Percentiles rank a stretch among this genome's conserved stretches.
These are phyloP conservation scores for Alisma plantagoaquatica DNA, from an alignment of 106 monocot genomes.

Conservation along the genomic window DNA sequence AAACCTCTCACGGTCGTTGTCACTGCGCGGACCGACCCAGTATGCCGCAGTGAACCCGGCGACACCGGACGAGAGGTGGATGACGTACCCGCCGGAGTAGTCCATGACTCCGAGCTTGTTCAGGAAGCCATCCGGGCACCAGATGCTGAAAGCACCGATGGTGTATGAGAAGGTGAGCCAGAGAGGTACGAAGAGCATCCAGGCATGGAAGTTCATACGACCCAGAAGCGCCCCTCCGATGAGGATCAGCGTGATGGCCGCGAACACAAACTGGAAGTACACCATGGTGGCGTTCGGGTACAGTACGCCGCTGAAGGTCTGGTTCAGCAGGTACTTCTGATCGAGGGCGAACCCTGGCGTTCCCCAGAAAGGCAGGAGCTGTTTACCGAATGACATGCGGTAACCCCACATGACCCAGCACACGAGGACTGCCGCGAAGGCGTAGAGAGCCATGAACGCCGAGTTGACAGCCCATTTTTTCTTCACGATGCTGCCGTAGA, in stretches of 20 bases:
- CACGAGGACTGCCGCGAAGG: constrained; percentile 25
- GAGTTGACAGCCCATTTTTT: too few species aligned
- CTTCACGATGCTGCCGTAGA: too few species aligned
- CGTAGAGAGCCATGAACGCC: constrained; percentile 41
- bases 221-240: constrained; percentile 1
- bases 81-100: too few species aligned
- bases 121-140: neutral
- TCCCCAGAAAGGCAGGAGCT: constrained; percentile 19
- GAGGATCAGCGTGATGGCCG: constrained; percentile 1
- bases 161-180: constrained; percentile 5
- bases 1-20: too few species aligned
- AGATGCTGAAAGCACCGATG: neutral
- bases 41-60: too few species aligned
- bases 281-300: constrained; percentile 23
- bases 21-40: too few species aligned
- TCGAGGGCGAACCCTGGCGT: constrained; percentile 10
- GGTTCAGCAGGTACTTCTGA: constrained; percentile 11
- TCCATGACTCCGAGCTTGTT: too few species aligned
- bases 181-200: constrained; percentile 1
- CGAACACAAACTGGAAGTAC: constrained; percentile 23
- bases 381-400: constrained; percentile 34
- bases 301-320: neutral
- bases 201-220: neutral
- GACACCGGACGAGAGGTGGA: too few species aligned
- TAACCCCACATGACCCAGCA: constrained; percentile 28